A percentile compares a stretch with the other conserved stretches of the same genome.
Evolutionary conservation across 192 early-diverging fungal genomes (phyloP).

Genomic region (Dissophora globulifera): DNA sequence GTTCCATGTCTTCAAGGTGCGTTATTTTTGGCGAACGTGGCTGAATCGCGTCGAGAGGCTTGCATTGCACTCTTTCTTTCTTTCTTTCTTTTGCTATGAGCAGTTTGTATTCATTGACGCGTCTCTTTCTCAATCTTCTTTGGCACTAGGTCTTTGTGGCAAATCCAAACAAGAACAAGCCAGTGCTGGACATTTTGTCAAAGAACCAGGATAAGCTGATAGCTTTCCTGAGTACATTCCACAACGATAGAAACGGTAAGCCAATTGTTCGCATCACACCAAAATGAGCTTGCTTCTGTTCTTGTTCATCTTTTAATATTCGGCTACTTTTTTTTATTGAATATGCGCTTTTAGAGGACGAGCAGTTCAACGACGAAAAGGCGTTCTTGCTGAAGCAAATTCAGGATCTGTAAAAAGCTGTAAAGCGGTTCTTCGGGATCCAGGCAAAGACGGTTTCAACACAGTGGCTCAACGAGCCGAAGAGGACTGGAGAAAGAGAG

Average conservation of each 20-base stretch:
- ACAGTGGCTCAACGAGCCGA: too few species aligned
- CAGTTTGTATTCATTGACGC: background rate
- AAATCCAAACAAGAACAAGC: slow-evolving; percentile 95
- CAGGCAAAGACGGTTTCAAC: too few species aligned
- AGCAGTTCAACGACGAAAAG: slow-evolving; percentile 99
- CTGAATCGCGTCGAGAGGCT: too few species aligned
- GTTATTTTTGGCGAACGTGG: too few species aligned
- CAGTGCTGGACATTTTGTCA: slow-evolving; percentile 89
- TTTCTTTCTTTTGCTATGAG: too few species aligned
- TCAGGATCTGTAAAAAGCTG: slow-evolving; percentile 57
- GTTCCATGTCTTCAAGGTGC: slow-evolving; percentile 99
- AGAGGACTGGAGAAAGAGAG: too few species aligned
- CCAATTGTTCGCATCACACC: too few species aligned
- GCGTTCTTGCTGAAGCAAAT: slow-evolving; percentile 95
- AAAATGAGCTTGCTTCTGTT: too few species aligned
- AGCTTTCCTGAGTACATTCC: slow-evolving; percentile 88
- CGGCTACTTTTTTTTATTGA: background rate
- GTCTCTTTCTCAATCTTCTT: too few species aligned
- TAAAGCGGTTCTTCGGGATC: too few species aligned
- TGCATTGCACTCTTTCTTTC: too few species aligned
- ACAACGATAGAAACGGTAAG: slow-evolving; percentile 93
- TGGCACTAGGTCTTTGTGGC: slow-evolving; percentile 97
- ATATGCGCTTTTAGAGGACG: slow-evolving; percentile 78
- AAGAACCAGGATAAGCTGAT: slow-evolving; percentile 94
- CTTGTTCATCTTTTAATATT: background rate